Conservation (phyloP, 148 eudicot species). For the Camellia japonica region DNA sequence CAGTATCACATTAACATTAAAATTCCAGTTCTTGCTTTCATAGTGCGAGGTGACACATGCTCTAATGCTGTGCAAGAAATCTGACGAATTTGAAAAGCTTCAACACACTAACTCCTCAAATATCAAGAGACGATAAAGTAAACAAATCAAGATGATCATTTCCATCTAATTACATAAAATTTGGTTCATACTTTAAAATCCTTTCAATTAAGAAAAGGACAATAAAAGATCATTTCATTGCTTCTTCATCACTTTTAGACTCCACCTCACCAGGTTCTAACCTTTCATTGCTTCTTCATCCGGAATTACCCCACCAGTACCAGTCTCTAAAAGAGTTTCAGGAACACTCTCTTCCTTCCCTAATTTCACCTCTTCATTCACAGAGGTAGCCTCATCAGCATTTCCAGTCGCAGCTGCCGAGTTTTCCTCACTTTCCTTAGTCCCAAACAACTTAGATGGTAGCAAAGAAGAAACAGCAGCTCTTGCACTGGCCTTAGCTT, state of each 20-base stretch:
- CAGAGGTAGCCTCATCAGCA: slow-evolving; percentile 22
- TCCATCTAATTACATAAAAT: slow-evolving; percentile 10
- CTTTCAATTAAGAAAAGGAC: background rate
- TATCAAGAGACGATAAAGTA: background rate
- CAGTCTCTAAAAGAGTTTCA: slow-evolving; percentile 2
- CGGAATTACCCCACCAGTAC: background rate
- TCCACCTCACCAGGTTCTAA: slow-evolving; percentile 17
- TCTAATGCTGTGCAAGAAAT: background rate
- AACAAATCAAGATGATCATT: background rate
- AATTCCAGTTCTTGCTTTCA: background rate
- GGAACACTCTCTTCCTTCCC: slow-evolving; percentile 20
- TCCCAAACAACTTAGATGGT: slow-evolving; percentile 69
- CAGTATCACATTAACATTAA: background rate
- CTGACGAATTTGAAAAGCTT: background rate
- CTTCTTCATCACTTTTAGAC: slow-evolving; percentile 13
- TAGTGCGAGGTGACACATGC: background rate
- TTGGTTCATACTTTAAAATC: background rate
- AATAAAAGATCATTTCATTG: background rate
- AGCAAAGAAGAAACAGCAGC: slow-evolving; percentile 75
- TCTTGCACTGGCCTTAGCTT: slow-evolving; percentile 68
- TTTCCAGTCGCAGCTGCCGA: slow-evolving; percentile 16
- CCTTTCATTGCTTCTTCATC: slow-evolving; percentile 17
- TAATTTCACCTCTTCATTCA: slow-evolving; percentile 16
- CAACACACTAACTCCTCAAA: background rate
- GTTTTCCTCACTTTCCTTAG: slow-evolving; percentile 42